These are phyloP conservation scores for Vairimorpha necatrix DNA, from an alignment of 371 early-diverging fungal species.

Conservation along the genomic window DNA sequence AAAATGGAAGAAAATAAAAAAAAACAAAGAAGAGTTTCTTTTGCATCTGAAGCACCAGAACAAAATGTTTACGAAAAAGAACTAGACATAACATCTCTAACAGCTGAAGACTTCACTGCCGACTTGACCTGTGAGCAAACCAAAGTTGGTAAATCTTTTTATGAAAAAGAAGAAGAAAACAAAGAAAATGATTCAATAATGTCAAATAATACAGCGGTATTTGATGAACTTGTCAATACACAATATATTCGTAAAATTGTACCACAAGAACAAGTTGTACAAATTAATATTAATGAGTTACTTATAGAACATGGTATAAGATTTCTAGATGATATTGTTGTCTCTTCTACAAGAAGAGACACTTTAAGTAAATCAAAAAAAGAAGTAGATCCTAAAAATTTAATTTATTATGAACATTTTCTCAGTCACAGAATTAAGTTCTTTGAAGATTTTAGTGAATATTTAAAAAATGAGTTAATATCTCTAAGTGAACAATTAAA, in stretches of 20 bases:
- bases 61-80: conserved; percentile 39
- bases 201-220: conserved; percentile 23
- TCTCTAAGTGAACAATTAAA: conserved; percentile 34
- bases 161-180: background rate
- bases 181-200: conserved; percentile 26
- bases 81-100: background rate
- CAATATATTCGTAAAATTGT: conserved; percentile 43
- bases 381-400: conserved; percentile 35
- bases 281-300: conserved; percentile 44
- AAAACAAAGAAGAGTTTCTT: conserved; percentile 44
- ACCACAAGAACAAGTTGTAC: conserved; percentile 7
- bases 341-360: conserved; percentile 23
- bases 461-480: conserved; percentile 37
- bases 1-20: conserved; percentile 43
- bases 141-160: background rate
- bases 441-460: conserved; percentile 30
- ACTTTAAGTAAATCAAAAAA: conserved; percentile 53
- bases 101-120: conserved; percentile 4
- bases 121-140: background rate
- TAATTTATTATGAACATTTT: conserved; percentile 31
- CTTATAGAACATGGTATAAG: conserved; percentile 44
- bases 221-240: conserved; percentile 53
- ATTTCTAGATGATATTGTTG: conserved; percentile 50
- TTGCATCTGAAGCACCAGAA: conserved; percentile 42
- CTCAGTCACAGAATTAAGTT: conserved; percentile 40